Base-by-base conservation (phyloP, 345 rosid genomes). In the Salix dunnii region DNA sequence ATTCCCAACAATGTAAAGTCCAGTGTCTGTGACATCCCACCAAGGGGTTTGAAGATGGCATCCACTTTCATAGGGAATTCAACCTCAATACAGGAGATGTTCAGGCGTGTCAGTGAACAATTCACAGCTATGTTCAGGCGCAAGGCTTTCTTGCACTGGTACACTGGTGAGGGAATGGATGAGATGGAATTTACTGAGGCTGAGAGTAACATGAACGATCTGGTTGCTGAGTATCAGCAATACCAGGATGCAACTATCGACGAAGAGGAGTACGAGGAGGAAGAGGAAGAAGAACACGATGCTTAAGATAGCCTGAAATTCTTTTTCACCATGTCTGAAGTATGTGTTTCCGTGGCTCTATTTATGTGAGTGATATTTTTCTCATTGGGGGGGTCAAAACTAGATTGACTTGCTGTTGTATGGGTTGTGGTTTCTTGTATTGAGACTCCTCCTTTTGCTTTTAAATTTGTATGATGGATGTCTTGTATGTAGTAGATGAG, bases 91-190 rank as follows among this genome's bases (percentile, higher is more conserved):
- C 80, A 77, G 55, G 80, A 77, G 51, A 77, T 77, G 80, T 77
- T 77, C 67, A 78, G 81, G 76, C 81, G 81, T 30, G 81, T 78
- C 3, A 72, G 81, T 5, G 81, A 78, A 33, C 81, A 78, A 31
- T 78, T 78, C 72, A 78, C 81, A 3, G 81, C 76, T 12, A 78
- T 78, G 81, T 78, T 78, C 67, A 72, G 81, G 81, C 81, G 81
- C 38, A 78, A 78, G 58, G 81, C 81, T 55, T 78, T 78, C 76
- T 77, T 77, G 71, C 80, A 77, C 46, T 64, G 80, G 80, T 77
- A 77, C 64, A 77, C 76, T 0, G 80, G 80, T 4, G 80, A 77
- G 66, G 80, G 76, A 18, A 77, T 77, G 80, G 80, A 77, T 4
- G 80, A 77, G 60, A 77, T 77, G 80, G 80, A 77, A 71, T 77